Base-by-base conservation (phyloP, 257 asterid genomes). In the Nicotiana undulata region DNA sequence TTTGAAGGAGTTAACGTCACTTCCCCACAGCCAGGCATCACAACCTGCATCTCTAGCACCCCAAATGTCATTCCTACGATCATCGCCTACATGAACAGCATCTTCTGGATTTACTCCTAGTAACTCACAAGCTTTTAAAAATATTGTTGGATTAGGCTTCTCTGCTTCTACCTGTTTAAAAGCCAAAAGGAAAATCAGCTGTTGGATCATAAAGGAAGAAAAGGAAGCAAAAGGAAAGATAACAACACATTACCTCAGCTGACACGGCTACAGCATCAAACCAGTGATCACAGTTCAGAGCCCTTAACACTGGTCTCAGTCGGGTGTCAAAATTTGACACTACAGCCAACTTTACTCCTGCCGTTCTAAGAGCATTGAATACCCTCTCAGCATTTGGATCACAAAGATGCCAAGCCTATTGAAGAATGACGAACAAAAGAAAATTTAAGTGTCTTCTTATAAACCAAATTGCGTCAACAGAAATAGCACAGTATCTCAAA, bases 21-120 rank as follows among this genome's bases (percentile, higher is more conserved):
- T 91, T 53, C 99, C 99, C 99, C 98, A 96, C 60, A 96, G 98
- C 99, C 98, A 96, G 44, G 97, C 99, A 85, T 96, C 99, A 79
- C 97, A 91, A 9, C 99, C 98, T 53, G 98, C 99, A 87, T 90
- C 99, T 85, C 98, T 86, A 46, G 98, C 99, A 74, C 99, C 99
- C 98, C 99, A 94, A 49, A 96, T 81, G 66, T 96, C 99, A 72
- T 96, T 96, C 85, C 98, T 94, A 18, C 99, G 92, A 81, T 96
- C 98, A 86, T 96, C 99, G 37, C 99, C 99, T 53, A 96, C 97
- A 82, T 96, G 99, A 70, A 96, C 98, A 37, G 90, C 99, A 85
- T 94, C 98, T 84, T 94, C 99, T 2, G 98, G 97, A 77, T 91
- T 88, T 55, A 96, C 97, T 58, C 94, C 98, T 90, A 96, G 82